phyloP scores from a whole-genome alignment of 176 grass and related monocot species.

The Thalia dealbata region DNA sequence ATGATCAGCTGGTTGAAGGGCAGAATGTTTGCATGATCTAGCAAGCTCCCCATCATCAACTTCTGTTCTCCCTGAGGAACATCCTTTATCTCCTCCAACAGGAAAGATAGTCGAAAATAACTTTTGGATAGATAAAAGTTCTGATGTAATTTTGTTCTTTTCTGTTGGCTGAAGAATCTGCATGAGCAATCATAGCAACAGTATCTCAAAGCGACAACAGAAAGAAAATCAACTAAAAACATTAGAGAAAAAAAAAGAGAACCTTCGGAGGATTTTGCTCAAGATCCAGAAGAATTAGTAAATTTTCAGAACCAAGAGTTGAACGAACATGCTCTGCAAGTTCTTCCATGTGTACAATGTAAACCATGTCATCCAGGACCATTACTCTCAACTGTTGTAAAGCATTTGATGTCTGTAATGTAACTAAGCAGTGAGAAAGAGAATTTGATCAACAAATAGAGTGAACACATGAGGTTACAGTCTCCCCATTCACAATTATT shows the following conservation, averaged over 20 bases:
- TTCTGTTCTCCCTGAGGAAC: slow-evolving; percentile 15
- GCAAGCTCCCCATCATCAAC: slow-evolving; percentile 13
- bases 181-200: slow-evolving; percentile 8
- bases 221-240: slow-evolving; percentile 15
- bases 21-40: neutral
- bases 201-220: neutral
- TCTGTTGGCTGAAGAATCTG: slow-evolving; percentile 41
- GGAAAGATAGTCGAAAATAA: slow-evolving; percentile 49
- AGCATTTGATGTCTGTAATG: slow-evolving; percentile 47
- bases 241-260: slow-evolving; percentile 14
- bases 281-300: slow-evolving; percentile 59
- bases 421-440: neutral
- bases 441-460: neutral
- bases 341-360: slow-evolving; percentile 53
- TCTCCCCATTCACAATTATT: neutral
- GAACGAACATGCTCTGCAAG: slow-evolving; percentile 55
- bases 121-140: slow-evolving; percentile 48
- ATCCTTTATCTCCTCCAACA: slow-evolving; percentile 25
- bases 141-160: slow-evolving; percentile 29
- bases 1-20: slow-evolving; percentile 10
- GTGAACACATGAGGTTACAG: neutral
- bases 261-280: slow-evolving; percentile 48
- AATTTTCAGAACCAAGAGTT: slow-evolving; percentile 30
- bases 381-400: slow-evolving; percentile 61
- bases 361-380: slow-evolving; percentile 68